Base-by-base conservation (phyloP, 441 rosid species). In the Gossypium schwendimanii region DNA sequence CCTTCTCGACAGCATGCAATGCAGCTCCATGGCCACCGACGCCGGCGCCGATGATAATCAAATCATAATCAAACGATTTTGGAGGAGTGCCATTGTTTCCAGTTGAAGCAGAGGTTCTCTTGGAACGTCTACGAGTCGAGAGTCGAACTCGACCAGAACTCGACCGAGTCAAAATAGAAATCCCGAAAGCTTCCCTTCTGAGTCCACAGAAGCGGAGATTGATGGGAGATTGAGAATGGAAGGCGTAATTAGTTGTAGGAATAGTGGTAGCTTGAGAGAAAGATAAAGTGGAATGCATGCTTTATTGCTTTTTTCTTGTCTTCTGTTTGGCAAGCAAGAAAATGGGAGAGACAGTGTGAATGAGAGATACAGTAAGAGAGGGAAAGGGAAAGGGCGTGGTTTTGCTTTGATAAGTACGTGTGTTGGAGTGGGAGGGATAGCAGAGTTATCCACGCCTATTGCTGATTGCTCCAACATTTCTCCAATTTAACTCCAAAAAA, bases 11-110 rank as follows among this genome's bases (percentile, higher is more conserved):
- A 64, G 99, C 97, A 65, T 95, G 98, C 52, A 95, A 88, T 0
- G 97, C 99, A 71, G 99, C 97, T 36, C 99, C 99, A 57, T 95
- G 99, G 6, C 99, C 99, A n/a, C 99, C 98, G 11, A 95, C 99
- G 59, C 99, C 99, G 54, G 99, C 99, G 47, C 99, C 99, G n/a
- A 92, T 87, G 65, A 94, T 94, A 78, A 92, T 75, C 85, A 94
- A 80, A 81, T 92, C 98, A 73, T 94, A 94, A 78, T 95, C 96
- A 64, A 92, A 95, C 36, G 91, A 80, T 80, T 82, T 85, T 0
- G 89, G 83, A 3, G 91, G 78, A 69, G 86, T 85, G 26, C 93
- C 97, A 70, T 92, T 91, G 59, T 68, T 82, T 0, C 77, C 70
- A 1, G 75, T 55, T 2, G 89, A 74, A 70, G 96, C 89, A 1